phyloP scores from a whole-genome alignment of 805 yeast species.

The Yarrowia alimentaria region DNA sequence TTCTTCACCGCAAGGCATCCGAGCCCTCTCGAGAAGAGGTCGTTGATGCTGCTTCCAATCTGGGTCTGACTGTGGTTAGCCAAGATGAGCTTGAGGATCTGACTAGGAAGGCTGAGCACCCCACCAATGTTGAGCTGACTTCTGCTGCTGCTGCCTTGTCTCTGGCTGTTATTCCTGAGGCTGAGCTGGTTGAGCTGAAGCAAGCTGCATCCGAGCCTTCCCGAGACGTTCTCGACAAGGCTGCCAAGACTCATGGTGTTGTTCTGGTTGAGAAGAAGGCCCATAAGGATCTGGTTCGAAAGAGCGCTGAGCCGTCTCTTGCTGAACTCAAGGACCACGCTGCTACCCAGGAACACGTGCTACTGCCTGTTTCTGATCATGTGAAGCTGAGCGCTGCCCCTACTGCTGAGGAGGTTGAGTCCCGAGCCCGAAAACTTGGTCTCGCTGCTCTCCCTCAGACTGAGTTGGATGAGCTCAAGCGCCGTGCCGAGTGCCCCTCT shows the following conservation, averaged over 20 bases:
- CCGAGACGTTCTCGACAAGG: conserved; percentile 34
- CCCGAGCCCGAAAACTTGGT: conserved; percentile 29
- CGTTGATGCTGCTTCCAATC: conserved; percentile 28
- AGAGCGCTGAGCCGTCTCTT: conserved; percentile 34
- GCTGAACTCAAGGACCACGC: conserved; percentile 39
- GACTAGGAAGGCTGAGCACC: conserved; percentile 30
- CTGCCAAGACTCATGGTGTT: conserved; percentile 32
- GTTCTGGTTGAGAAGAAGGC: conserved; percentile 34
- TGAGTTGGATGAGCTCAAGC: conserved; percentile 31
- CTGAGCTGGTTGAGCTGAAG: conserved; percentile 36
- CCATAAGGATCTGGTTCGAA: conserved; percentile 4
- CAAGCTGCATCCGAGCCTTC: conserved; percentile 4
- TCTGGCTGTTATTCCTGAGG: conserved; percentile 38
- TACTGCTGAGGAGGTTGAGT: conserved; percentile 30
- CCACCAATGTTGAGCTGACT: conserved; percentile 37
- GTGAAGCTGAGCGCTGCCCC: conserved; percentile 36
- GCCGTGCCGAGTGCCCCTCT: conserved; percentile 32
- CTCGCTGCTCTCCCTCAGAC: conserved; percentile 31
- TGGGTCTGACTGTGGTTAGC: conserved; percentile 32
- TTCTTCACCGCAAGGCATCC: conserved; percentile 31
- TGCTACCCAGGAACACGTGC: conserved; percentile 39
- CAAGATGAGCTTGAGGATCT: conserved; percentile 29
- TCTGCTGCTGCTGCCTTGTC: conserved; percentile 37
- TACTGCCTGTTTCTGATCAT: conserved; percentile 41
- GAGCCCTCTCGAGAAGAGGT: conserved; percentile 30